Percentiles rank a stretch among this genome's conserved stretches.
phyloP scores from a whole-genome alignment of 176 grass and related monocot species.

The Ampelocalamus luodianensis region DNA sequence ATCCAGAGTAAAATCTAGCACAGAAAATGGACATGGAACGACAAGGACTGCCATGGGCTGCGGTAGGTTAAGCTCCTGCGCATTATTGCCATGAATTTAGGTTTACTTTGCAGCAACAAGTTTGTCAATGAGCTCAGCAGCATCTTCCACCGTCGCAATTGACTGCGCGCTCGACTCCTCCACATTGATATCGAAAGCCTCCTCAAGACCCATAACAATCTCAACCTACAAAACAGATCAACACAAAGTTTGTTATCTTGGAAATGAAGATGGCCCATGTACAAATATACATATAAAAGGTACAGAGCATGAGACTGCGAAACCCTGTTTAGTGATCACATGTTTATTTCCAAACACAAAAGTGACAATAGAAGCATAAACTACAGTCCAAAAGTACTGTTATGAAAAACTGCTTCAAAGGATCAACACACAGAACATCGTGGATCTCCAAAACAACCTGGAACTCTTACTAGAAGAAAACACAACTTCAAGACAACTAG shows the following conservation, averaged over 20 bases:
- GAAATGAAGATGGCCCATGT: not conserved
- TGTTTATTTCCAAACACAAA: not conserved
- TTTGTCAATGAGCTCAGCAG: constrained; percentile 54
- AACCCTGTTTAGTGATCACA: not conserved
- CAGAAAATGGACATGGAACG: constrained; percentile 8
- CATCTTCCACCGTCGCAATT: constrained; percentile 57
- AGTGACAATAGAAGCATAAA: constrained; percentile 9
- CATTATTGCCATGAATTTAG: not conserved
- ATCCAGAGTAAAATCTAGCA: constrained; percentile 41
- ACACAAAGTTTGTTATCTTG: not conserved
- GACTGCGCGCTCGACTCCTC: constrained; percentile 53
- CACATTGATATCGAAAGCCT: constrained; percentile 56
- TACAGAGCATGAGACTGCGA: not conserved
- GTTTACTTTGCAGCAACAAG: constrained; percentile 32
- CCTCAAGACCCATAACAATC: constrained; percentile 69
- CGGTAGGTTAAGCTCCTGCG: not conserved
- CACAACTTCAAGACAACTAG: not conserved
- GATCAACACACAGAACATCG: not conserved
- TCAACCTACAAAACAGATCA: constrained; percentile 45
- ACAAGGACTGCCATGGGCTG: not conserved
- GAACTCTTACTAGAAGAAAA: not conserved
- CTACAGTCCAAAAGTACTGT: not conserved
- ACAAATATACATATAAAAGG: not conserved
- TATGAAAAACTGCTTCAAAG: not conserved
- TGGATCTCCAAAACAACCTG: not conserved